These are phyloP conservation scores for Ustilago vetiveriae DNA, from an alignment of 1,284 basidiomycete genomes.

Conservation along the genomic window DNA sequence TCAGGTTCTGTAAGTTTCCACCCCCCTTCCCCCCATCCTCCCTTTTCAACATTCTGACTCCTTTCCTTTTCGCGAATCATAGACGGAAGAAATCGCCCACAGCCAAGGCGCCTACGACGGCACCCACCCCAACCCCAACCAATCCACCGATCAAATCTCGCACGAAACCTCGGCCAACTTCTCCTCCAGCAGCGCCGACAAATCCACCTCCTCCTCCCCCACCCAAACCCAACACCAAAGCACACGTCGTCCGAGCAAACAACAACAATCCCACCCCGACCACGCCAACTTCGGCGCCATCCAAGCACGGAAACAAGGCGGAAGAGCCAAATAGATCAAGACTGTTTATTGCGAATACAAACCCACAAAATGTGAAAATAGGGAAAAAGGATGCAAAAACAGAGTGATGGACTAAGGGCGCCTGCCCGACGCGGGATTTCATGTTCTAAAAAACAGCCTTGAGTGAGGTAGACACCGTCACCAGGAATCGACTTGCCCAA, in stretches of 20 bases:
- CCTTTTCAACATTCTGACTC: neutral
- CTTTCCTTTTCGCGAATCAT: neutral
- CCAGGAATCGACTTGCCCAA: too few relatives aligned
- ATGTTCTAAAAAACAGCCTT: conserved; percentile 11
- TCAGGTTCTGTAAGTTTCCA: conserved; percentile 26
- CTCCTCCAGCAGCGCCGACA: conserved; percentile 6
- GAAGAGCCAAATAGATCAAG: neutral
- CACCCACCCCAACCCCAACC: conserved; percentile 6
- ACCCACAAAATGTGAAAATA: conserved; percentile 11
- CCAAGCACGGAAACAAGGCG: conserved; percentile 25
- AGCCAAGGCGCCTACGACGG: conserved; percentile 29
- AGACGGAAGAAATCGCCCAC: conserved; percentile 48
- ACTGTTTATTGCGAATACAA: conserved; percentile 45
- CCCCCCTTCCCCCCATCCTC: too few relatives aligned
- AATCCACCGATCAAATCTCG: conserved; percentile 19
- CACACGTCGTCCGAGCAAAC: conserved; percentile 8
- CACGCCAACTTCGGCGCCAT: conserved; percentile 18
- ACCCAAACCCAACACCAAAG: conserved; percentile 9
- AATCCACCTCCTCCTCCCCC: conserved; percentile 9
- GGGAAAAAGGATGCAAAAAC: conserved; percentile 10
- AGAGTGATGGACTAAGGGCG: conserved; percentile 51
- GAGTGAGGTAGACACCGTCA: neutral
- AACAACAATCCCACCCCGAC: conserved; percentile 16
- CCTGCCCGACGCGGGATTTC: conserved; percentile 50
- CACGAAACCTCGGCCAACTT: conserved; percentile 26